Conservation (phyloP, 148 eudicot genomes). For the Talinum fruticosum region DNA sequence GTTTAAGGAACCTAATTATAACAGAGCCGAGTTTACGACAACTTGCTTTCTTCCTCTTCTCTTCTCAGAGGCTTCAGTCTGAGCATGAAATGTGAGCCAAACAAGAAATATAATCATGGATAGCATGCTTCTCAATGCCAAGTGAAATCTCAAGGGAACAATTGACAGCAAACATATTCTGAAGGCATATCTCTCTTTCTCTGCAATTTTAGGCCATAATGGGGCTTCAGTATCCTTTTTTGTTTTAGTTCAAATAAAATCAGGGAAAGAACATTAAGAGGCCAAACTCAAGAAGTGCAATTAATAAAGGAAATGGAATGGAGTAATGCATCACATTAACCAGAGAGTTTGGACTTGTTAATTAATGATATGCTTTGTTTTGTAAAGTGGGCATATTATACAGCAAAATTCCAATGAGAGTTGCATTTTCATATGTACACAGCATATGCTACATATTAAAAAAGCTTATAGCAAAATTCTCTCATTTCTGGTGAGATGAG, state of each 20-base stretch:
- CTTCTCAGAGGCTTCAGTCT: constrained; percentile 49
- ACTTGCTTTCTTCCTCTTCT: constrained; percentile 58
- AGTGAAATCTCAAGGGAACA: constrained; percentile 55
- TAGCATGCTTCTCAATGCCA: constrained; percentile 50
- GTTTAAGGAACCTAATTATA: background rate
- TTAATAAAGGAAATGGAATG: background rate
- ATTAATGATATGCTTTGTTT: background rate
- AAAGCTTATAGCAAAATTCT: background rate
- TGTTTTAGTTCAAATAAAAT: constrained; percentile 2
- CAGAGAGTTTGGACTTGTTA: background rate
- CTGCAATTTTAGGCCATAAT: constrained; percentile 40
- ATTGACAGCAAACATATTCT: constrained; percentile 51
- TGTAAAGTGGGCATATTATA: background rate
- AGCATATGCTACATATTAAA: background rate
- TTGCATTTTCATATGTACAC: background rate
- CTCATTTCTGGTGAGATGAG: too few relatives aligned
- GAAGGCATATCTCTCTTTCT: constrained; percentile 38
- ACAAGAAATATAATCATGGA: constrained; percentile 64
- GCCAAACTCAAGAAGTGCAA: background rate
- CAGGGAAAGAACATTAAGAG: background rate
- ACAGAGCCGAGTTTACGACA: background rate
- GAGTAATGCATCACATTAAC: background rate
- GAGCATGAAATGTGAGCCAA: constrained; percentile 75
- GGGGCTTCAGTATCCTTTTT: background rate
- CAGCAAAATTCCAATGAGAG: background rate